These are phyloP conservation scores for Lasiodiplodia gonubiensis DNA, from an alignment of 2,329 filamentous ascomycete genomes.

Conservation along the genomic window DNA sequence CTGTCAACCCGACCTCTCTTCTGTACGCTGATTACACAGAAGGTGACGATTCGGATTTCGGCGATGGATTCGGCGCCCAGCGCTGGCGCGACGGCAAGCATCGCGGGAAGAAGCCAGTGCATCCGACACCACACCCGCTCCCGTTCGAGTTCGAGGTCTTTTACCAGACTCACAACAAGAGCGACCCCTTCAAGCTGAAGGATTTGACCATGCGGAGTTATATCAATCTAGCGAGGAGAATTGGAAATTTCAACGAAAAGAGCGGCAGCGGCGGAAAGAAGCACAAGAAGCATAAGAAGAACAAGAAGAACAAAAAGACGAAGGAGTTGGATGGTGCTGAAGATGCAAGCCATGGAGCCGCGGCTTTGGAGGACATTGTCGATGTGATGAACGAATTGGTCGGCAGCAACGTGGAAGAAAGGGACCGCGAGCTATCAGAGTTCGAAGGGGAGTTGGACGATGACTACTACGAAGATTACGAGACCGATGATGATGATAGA, in stretches of 20 bases:
- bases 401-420: slow-evolving; percentile 33
- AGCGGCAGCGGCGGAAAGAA: slow-evolving; percentile 30
- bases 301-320: slow-evolving; percentile 33
- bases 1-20: neutral
- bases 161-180: slow-evolving; percentile 77
- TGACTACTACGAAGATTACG: slow-evolving; percentile 28
- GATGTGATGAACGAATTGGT: slow-evolving; percentile 3
- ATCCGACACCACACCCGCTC: slow-evolving; percentile 63
- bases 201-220: slow-evolving; percentile 87
- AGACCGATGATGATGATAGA: slow-evolving; percentile 36
- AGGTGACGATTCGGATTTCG: slow-evolving; percentile 36
- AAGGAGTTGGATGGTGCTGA: neutral
- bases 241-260: slow-evolving; percentile 56
- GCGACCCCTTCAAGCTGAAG: slow-evolving; percentile 73
- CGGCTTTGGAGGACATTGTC: slow-evolving; percentile 1
- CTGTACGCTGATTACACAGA: slow-evolving; percentile 32
- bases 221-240: slow-evolving; percentile 78
- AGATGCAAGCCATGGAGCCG: neutral
- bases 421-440: slow-evolving; percentile 37
- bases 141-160: slow-evolving; percentile 79
- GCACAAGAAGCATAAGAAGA: slow-evolving; percentile 30
- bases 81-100: slow-evolving; percentile 71
- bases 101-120: slow-evolving; percentile 54
- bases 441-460: neutral
- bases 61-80: slow-evolving; percentile 37